Conservation (phyloP, 495 filamentous ascomycete species). For the Aeminium ludgeri region DNA sequence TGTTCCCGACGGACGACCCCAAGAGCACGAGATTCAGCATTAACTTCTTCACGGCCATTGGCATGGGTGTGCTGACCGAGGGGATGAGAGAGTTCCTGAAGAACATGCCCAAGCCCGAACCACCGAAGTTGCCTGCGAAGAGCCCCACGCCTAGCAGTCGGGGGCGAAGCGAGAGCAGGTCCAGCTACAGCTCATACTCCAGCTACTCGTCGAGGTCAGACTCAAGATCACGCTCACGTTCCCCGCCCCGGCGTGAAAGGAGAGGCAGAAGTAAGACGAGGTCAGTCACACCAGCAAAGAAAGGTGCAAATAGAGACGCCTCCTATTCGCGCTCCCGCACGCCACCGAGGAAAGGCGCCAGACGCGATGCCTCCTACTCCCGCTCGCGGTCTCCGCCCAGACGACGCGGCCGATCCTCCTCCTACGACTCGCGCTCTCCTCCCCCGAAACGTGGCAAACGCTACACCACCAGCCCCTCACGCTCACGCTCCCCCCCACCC, state of each 20-base stretch:
- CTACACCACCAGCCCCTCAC: conserved; percentile 1
- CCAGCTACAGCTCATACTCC: conserved; percentile 24
- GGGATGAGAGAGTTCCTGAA: conserved; percentile 83
- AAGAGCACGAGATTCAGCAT: conserved; percentile 89
- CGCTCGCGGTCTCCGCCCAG: conserved; percentile 7
- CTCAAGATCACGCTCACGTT: conserved; percentile 8
- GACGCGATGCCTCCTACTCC: no score
- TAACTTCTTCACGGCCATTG: conserved; percentile 97
- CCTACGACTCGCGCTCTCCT: conserved; percentile 5
- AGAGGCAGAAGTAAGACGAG: conserved; percentile 28
- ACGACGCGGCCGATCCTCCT: conserved; percentile 1
- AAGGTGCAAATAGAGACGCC: not conserved
- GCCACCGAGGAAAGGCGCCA: conserved; percentile 2
- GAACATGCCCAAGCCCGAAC: conserved; percentile 62
- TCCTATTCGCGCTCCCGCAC: conserved; percentile 14
- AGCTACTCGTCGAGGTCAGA: conserved; percentile 18
- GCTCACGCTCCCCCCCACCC: conserved; percentile 12
- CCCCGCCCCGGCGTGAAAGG: conserved; percentile 29
- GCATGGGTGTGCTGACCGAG: conserved; percentile 85
- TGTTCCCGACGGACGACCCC: conserved; percentile 82
- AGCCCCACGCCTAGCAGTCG: conserved; percentile 18
- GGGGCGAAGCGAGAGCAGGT: conserved; percentile 29
- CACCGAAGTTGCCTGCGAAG: conserved; percentile 45
- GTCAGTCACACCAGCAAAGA: conserved; percentile 1
- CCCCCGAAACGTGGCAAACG: not conserved